Evolutionary conservation across 2,329 filamentous ascomycete species (phyloP), one percentile per base, ranked within the genome.

Genomic region (Sphaerostilbella broomeana): DNA sequence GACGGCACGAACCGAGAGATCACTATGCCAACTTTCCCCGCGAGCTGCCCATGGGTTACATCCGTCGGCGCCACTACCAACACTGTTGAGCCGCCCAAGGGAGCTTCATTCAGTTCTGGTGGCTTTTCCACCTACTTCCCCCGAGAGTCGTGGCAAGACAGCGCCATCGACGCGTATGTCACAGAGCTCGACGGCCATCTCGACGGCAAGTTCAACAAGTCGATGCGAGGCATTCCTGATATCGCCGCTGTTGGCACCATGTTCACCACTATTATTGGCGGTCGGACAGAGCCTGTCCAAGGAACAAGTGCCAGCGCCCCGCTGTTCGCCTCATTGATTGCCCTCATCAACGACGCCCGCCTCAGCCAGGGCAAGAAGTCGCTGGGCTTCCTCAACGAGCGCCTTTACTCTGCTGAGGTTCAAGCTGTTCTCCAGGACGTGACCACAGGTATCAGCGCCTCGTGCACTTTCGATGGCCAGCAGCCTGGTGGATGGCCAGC

Each of bases 31-130:
- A 71, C 69, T 5, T 86, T 85, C 58, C 82, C 82, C 0, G 73
- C 72, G 0, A 72, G 73, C 0, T 86, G 82, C 49, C 81, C 81
- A 0, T 86, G 75, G 56, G 73, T 85, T 6, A 86, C 82, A 0
- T 63, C 71, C 3, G 73, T 86, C 2, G 82, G 82, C 6, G 81
- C 74, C 2, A 79, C 77, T 1, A 52, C 45, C 26, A 62, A 62
- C 47, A 48, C 47, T 2, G 47, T 49, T 3, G 53, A 59, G 4
- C 64, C 64, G 1, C 62, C 69, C 9, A 53, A 48, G 3, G 70
- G 62, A 3, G 64, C 70, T 2, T 48, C 47, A n/a, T 71, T 67
- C 51, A 72, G 66, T 37, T 61, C 64, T 3, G 70, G 73, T 6
- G 73, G 73, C 4, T 77, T 77, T 57, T 72, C 68, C 42, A 62